phyloP scores from a whole-genome alignment of 2,329 filamentous ascomycete genomes.

The Aspergillus flavus region DNA sequence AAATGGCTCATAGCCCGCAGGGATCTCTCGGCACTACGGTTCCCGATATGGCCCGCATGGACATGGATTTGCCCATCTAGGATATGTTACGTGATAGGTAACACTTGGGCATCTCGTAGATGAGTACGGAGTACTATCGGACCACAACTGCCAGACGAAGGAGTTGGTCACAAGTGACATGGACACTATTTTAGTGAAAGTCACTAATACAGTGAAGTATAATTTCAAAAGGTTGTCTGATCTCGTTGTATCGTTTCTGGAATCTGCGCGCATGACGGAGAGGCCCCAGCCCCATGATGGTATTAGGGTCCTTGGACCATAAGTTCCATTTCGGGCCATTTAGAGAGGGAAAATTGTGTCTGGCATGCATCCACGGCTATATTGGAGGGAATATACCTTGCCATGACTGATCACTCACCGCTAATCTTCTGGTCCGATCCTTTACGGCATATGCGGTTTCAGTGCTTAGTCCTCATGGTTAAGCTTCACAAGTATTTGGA shows the following conservation, averaged over 20 bases:
- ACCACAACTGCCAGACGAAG: too few relatives aligned
- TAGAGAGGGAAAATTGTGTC: neutral
- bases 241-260: neutral
- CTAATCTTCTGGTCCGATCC: neutral
- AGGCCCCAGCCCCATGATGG: neutral
- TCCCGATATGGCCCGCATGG: neutral
- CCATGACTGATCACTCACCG: neutral
- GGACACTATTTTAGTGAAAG: neutral
- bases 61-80: neutral
- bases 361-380: neutral
- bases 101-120: neutral
- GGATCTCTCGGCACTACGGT: neutral
- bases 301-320: neutral
- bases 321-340: neutral
- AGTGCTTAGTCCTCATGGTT: neutral
- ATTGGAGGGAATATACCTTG: neutral
- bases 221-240: neutral
- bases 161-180: neutral
- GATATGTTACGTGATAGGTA: neutral
- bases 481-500: neutral
- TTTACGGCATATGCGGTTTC: neutral
- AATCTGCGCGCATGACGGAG: neutral
- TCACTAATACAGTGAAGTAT: too few relatives aligned
- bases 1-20: neutral
- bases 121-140: too few relatives aligned